Base-by-base conservation (phyloP, 2,329 filamentous ascomycete species). In the Hortaea sp. region DNA sequence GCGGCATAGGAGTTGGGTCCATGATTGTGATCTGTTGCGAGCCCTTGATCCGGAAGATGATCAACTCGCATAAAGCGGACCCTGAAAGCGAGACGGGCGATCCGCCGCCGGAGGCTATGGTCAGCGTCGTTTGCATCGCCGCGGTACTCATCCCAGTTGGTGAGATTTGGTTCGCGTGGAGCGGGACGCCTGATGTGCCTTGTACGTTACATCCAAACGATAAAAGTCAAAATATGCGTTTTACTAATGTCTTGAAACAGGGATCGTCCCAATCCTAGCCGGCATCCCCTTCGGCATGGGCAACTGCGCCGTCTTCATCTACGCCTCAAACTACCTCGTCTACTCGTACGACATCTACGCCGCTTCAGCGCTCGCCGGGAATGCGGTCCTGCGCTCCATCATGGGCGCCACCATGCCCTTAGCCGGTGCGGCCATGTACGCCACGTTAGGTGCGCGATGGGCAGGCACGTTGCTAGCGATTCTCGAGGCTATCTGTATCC, bases 141-240 rank as follows among this genome's bases (percentile, higher is more conserved):
- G 79, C 86, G 0, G 62, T 94, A 1, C 69, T 87, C 1, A 80
- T 85, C 0, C 84, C 88, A 0, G 64, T 86, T 3, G 89, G 88
- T 11, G 83, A 95, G 64, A 76, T 95, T 27, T 84, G 82, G 63
- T 95, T 95, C 60, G 80, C 85, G 0, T 95, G 88, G 88, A 94
- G 88, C 0, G 88, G 82, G 50, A 78, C 88, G 0, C 88, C 88
- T 0, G 76, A 78, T 4, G 86, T 94, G 30, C 88, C 87, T 62
- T 94, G 85, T 35, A 35, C 7, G 32, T 35, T n/a, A n/a, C 7
- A 35, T n/a, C 32, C 7, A 9, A 9, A 35, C 32, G 9, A 9
- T 35, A n/a, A 35, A 9, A 20, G 4, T 9, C 7, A 35, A 35
- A 9, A 4, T 2, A 35, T 35, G 9, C 7, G 9, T 9, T n/a